These are phyloP conservation scores for Paramecium tetraurelia DNA, from an alignment of 73 alveolate species.

Conservation along the genomic window DNA sequence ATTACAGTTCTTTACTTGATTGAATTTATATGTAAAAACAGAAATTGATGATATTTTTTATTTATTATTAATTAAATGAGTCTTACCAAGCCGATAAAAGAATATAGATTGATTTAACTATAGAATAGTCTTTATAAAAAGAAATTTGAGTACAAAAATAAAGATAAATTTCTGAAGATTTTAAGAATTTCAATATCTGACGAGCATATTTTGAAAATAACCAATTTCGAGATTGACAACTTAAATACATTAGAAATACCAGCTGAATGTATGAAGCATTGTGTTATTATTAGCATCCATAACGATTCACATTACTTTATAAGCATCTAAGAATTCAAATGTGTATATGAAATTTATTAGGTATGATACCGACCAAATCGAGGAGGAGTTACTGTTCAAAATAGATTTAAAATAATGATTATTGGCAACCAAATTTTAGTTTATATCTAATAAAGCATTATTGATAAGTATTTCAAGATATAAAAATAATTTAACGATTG, in stretches of 20 bases:
- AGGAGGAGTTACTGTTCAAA: background rate
- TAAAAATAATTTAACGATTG: background rate
- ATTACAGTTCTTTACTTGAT: background rate
- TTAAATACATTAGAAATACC: background rate
- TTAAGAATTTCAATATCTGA: background rate
- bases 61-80: background rate
- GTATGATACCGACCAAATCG: slow-evolving; percentile 22
- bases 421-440: background rate
- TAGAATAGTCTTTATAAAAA: background rate
- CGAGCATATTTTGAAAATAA: background rate
- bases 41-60: background rate
- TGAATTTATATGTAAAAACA: background rate
- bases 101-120: background rate
- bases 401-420: background rate
- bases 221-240: background rate
- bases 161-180: slow-evolving; percentile 13
- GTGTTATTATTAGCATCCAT: background rate
- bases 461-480: background rate
- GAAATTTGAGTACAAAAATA: slow-evolving; percentile 8
- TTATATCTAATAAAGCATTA: background rate
- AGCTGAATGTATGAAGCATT: background rate
- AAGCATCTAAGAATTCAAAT: background rate
- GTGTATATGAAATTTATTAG: background rate
- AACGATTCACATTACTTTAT: background rate
- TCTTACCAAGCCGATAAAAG: background rate